Conservation (phyloP, 2,329 filamentous ascomycete genomes). For the Aspergillus neotritici region DNA sequence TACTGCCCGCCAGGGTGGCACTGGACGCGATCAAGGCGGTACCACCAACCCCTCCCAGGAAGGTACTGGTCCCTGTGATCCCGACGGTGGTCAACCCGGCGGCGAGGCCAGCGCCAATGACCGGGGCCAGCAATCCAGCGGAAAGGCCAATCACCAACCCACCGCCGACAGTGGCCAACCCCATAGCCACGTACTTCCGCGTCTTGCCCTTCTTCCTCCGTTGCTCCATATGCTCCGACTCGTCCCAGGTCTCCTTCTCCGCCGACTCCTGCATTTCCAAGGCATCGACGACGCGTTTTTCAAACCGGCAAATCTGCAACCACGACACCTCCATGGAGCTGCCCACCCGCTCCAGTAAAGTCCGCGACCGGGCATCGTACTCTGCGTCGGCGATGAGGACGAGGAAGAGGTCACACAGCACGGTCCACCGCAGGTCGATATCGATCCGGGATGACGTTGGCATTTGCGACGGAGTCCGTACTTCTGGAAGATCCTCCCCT, state of each 20-base stretch:
- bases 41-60: constrained; percentile 85
- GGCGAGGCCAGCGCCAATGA: constrained; percentile 89
- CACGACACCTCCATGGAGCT: constrained; percentile 74
- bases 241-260: constrained; percentile 95
- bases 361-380: constrained; percentile 84
- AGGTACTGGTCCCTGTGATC: constrained; percentile 78
- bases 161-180: constrained; percentile 89
- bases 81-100: constrained; percentile 95
- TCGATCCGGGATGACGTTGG: constrained; percentile 79
- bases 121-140: constrained; percentile 81
- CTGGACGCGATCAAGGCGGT: constrained; percentile 90
- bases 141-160: constrained; percentile 92
- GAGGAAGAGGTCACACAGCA: constrained; percentile 91
- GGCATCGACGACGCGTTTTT: constrained; percentile 93
- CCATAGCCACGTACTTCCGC: constrained; percentile 88
- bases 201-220: constrained; percentile 76
- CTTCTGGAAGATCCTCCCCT: constrained; percentile 67
- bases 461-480: constrained; percentile 76
- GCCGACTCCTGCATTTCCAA: constrained; percentile 95
- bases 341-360: constrained; percentile 76
- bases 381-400: constrained; percentile 92
- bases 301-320: constrained; percentile 93
- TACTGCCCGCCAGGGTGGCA: constrained; percentile 77
- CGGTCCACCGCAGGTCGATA: constrained; percentile 94
- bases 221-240: constrained; percentile 85